Evolutionary conservation across 2,329 filamentous ascomycete genomes (phyloP).

Genomic region (Ophiosphaerella narmari): DNA sequence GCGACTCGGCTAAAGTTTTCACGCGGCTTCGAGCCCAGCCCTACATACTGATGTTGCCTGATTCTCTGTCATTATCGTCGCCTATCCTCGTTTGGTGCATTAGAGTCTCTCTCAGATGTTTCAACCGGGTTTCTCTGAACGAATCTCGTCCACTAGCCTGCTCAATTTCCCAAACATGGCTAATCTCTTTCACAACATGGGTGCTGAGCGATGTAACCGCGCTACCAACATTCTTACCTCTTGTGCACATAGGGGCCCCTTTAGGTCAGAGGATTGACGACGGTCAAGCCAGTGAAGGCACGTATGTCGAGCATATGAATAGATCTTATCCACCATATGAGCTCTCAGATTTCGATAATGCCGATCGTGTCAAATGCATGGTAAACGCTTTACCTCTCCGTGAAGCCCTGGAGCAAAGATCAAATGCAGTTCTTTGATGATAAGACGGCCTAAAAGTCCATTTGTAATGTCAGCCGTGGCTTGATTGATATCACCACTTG

Average conservation of each 20-base stretch:
- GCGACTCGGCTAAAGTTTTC: too few relatives aligned
- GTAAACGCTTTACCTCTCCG: too few relatives aligned
- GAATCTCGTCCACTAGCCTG: constrained; percentile 4
- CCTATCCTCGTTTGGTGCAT: background rate
- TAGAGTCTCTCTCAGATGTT: constrained; percentile 15
- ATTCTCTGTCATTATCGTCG: background rate
- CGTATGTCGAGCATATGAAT: constrained; percentile 11
- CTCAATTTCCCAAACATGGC: constrained; percentile 16
- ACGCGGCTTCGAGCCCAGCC: background rate
- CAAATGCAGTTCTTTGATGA: too few relatives aligned
- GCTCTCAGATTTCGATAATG: too few relatives aligned
- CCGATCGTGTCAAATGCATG: too few relatives aligned
- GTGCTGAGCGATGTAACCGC: constrained; percentile 5
- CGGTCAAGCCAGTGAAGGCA: constrained; percentile 23
- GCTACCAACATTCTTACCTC: constrained; percentile 14
- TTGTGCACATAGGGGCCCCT: constrained; percentile 1
- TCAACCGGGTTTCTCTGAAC: constrained; percentile 10
- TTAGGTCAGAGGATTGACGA: constrained; percentile 9
- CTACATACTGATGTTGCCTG: constrained; percentile 11
- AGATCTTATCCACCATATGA: too few relatives aligned
- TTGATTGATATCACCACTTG: too few relatives aligned
- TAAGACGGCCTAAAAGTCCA: too few relatives aligned
- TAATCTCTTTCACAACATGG: constrained; percentile 20
- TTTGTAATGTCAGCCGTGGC: too few relatives aligned
- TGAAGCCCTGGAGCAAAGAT: too few relatives aligned